These are phyloP conservation scores for Tetradesmus lagerheimii DNA, from an alignment of 139 green algal species.

Conservation along the genomic window DNA sequence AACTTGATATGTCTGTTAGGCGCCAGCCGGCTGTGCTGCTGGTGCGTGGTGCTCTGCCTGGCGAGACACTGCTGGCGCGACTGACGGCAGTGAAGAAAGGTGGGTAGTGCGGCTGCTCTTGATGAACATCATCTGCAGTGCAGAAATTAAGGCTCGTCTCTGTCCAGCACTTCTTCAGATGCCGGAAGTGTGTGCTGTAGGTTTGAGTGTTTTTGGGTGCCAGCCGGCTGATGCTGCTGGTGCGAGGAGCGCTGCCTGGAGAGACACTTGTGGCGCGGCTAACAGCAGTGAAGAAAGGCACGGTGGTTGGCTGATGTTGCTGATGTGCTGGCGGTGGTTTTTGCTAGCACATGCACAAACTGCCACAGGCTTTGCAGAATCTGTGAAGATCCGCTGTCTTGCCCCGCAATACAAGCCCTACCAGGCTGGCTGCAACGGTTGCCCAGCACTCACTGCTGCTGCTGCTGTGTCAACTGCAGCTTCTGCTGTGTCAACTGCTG, in stretches of 20 bases:
- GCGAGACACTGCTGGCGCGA: not conserved
- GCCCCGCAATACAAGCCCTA: slow-evolving; percentile 40
- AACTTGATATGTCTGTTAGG: not conserved
- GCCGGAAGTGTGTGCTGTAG: too few species aligned
- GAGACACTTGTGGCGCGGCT: not conserved
- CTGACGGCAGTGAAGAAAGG: slow-evolving; percentile 25
- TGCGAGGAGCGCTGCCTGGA: slow-evolving; percentile 22
- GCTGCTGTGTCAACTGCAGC: not conserved
- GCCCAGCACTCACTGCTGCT: not conserved
- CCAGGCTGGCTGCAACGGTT: slow-evolving; percentile 68
- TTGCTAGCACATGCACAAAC: not conserved
- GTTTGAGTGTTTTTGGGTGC: too few species aligned
- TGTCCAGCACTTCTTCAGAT: too few species aligned
- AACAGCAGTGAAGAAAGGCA: slow-evolving; percentile 16
- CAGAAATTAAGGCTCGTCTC: too few species aligned
- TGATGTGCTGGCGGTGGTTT: too few species aligned
- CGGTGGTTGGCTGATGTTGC: too few species aligned
- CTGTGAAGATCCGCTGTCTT: slow-evolving; percentile 69
- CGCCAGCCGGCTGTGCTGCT: slow-evolving; percentile 27
- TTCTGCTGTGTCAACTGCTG: too few species aligned
- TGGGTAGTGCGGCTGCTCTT: not conserved
- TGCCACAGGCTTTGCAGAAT: slow-evolving; percentile 51
- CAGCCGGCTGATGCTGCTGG: slow-evolving; percentile 31
- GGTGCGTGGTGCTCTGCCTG: slow-evolving; percentile 18
- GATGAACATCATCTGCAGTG: not conserved